Base-by-base conservation (phyloP, 495 filamentous ascomycete genomes). In the Tuber aestivum region DNA sequence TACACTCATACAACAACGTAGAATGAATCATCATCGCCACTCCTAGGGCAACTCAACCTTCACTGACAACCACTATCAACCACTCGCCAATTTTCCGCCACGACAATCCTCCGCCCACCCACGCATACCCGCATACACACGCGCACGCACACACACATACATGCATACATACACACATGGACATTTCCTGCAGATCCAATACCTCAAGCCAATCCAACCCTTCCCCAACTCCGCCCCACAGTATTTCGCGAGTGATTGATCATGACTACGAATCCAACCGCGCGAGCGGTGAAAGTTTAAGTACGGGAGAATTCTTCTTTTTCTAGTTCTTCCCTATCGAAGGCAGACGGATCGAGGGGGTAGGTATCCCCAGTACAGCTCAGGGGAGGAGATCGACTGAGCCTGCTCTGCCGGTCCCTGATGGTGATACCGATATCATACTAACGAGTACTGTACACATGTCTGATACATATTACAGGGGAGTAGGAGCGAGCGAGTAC, bases 211-310 rank as follows among this genome's bases (percentile, higher is more conserved):
- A 65, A 65, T 35, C 56, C 56, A 35, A 35, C 16, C 56, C 56
- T 16, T 7, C 35, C 27, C 21, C 48, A n/a, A n/a, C n/a, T n/a
- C 48, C 48, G 23, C 21, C 21, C 56, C 50, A 32, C 56, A 32
- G 14, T 65, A 65, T 65, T 4, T 61, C 56, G 35, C 56, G 56
- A 65, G 56, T 65, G 56, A 65, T 65, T 65, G 56, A 65, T 65
- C 56, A 65, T 65, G 56, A 65, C 27, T 18, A 35, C 56, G 32
- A 65, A 65, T 65, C 56, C 56, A 65, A 65, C 27, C 56, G 27
- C 27, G 27, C 56, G 12, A 65, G 27, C 27, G 56, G 56, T 35
- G 27, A 27, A 65, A 27, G 56, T 65, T 65, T 65, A 65, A 65
- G 56, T 65, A 65, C 10, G 56, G 56, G 27, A 20, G 56, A 32